phyloP scores from a whole-genome alignment of 2,329 filamentous ascomycete species.

The Aspergillus sp. region DNA sequence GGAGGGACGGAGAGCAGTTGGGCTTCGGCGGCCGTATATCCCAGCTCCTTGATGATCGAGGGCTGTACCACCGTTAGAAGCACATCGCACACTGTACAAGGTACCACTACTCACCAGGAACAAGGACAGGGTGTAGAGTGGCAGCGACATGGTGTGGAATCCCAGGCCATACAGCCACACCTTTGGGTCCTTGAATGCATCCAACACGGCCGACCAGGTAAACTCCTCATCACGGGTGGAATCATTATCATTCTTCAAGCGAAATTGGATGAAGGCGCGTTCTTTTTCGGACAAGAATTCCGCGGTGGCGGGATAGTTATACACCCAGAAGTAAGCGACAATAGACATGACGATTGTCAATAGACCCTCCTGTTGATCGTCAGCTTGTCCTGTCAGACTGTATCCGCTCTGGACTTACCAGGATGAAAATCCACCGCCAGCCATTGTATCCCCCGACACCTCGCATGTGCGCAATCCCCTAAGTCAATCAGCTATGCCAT shows the following conservation, averaged over 20 bases:
- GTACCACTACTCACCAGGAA: conserved; percentile 27
- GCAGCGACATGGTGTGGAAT: conserved; percentile 72
- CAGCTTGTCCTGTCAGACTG: neutral
- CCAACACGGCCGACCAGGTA: conserved; percentile 62
- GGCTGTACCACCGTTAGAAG: conserved; percentile 21
- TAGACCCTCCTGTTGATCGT: conserved; percentile 57
- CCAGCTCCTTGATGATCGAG: conserved; percentile 43
- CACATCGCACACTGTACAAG: neutral
- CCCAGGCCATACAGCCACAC: conserved; percentile 70
- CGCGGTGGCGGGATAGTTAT: conserved; percentile 43
- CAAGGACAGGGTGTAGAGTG: conserved; percentile 39
- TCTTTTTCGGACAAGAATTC: conserved; percentile 48
- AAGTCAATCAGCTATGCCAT: conserved; percentile 14
- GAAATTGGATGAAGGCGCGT: conserved; percentile 57
- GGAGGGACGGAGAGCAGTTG: conserved; percentile 62
- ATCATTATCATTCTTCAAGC: conserved; percentile 67
- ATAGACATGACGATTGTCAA: conserved; percentile 59
- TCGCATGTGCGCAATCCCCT: conserved; percentile 49
- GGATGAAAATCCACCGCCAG: conserved; percentile 66
- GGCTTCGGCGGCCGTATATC: conserved; percentile 40
- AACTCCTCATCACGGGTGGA: conserved; percentile 67
- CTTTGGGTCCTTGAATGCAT: conserved; percentile 65
- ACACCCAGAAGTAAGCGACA: conserved; percentile 38
- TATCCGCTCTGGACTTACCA: conserved; percentile 33
- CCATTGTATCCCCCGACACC: conserved; percentile 48